Base-by-base conservation (phyloP, 352 stramenopile genomes). In the Phytophthora pinifolia region DNA sequence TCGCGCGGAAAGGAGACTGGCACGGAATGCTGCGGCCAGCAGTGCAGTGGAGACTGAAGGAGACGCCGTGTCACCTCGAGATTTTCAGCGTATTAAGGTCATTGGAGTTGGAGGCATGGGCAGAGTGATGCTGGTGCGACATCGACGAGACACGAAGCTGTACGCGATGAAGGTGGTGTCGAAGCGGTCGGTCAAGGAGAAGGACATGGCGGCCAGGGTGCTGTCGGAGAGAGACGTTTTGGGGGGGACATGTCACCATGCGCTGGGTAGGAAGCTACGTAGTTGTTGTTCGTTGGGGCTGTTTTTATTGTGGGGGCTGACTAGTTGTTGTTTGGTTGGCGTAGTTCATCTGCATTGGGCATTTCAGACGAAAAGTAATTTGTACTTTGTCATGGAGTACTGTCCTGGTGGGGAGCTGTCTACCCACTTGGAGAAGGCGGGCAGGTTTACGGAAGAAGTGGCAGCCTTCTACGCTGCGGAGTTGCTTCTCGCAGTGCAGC, bases 71-170 rank as follows among this genome's bases (percentile, higher is more conserved):
- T 83, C 72, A 1, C 55, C 65, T 0, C 44, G 64, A 10, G 88
- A 96, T 54, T 97, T 97, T 55, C 84, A 89, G 39, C 75, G 83
- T 32, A 62, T 97, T 22, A 96, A 94, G 55, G 85, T 94, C 37
- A 88, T 97, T 35, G 89, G 89, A 27, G 83, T 94, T 12, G 89
- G 89, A 5, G 87, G 79, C 9, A 96, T 94, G 67, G 89, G 88
- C 0, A 80, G 82, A 47, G 89, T 97, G 9, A 58, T 92, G 55
- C 63, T 92, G 27, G 84, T 94, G 15, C 76, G 84, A 9, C 74
- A 83, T 37, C 71, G 72, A 6, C 56, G 51, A 43, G 74, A 87
- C 39, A 37, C 51, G 4, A 63, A 72, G 38, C 50, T 92, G 22
- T 94, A 92, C 54, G 84, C 84, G 4, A 94, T 94, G 83, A 94